Evolutionary conservation across 2,329 filamentous ascomycete species (phyloP).

Genomic region (Drechslerella coelobrocha): DNA sequence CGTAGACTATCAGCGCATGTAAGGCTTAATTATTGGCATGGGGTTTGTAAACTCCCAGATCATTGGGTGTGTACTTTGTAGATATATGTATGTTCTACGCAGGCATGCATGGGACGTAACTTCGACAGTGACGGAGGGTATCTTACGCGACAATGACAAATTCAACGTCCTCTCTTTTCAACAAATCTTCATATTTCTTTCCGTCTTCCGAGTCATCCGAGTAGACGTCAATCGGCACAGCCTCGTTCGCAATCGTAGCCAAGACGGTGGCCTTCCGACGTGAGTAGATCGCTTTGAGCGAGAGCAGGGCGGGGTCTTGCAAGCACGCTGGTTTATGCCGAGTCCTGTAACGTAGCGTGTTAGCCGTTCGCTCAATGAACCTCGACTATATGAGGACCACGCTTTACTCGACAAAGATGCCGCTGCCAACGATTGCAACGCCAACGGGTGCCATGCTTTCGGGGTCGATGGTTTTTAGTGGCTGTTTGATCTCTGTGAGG

Average conservation of each 20-base stretch:
- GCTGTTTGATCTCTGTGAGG: background rate
- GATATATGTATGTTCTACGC: no score
- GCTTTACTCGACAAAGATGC: constrained; percentile 67
- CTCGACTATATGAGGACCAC: background rate
- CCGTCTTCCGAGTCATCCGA: constrained; percentile 64
- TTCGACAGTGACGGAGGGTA: background rate
- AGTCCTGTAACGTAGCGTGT: constrained; percentile 35
- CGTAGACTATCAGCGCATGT: background rate
- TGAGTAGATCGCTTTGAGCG: constrained; percentile 71
- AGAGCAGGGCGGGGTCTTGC: constrained; percentile 61
- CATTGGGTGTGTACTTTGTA: no score
- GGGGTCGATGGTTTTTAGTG: background rate
- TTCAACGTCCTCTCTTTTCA: constrained; percentile 64
- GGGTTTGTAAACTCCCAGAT: background rate
- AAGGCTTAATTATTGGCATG: background rate
- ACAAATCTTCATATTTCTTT: constrained; percentile 63
- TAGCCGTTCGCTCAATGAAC: background rate
- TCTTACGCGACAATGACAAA: constrained; percentile 66
- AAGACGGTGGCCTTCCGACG: constrained; percentile 68
- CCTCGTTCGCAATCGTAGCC: constrained; percentile 57
- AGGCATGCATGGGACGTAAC: no score
- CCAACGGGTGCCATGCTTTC: constrained; percentile 60
- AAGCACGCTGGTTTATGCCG: constrained; percentile 66
- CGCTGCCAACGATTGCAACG: constrained; percentile 69
- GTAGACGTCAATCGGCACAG: constrained; percentile 63